phyloP scores from a whole-genome alignment of 2,329 filamentous ascomycete genomes.

The Fusarium coicis region DNA sequence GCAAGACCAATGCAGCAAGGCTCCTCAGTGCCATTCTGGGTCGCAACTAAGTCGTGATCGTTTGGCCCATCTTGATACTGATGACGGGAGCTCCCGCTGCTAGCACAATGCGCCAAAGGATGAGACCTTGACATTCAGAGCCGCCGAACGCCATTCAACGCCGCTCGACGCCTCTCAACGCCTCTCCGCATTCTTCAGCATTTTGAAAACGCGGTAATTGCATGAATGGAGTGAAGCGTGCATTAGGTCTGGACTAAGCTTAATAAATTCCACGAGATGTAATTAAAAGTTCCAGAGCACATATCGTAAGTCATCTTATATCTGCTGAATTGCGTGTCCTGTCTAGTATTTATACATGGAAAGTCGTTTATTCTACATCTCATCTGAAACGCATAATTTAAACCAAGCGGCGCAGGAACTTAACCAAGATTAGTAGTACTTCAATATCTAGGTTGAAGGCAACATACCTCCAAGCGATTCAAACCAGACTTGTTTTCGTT shows the following conservation, averaged over 20 bases:
- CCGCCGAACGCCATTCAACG: too few relatives aligned
- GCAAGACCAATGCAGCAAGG: accelerated
- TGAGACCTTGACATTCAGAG: too few relatives aligned
- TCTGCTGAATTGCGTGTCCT: accelerated
- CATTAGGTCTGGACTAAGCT: too few relatives aligned
- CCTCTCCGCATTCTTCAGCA: too few relatives aligned
- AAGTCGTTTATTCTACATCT: not conserved
- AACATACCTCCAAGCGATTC: not conserved
- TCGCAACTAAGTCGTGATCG: accelerated
- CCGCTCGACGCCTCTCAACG: too few relatives aligned
- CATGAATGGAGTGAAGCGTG: too few relatives aligned
- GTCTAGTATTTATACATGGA: not conserved
- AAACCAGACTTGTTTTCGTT: not conserved
- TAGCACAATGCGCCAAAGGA: not conserved
- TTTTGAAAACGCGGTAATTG: too few relatives aligned
- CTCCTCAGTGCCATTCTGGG: accelerated
- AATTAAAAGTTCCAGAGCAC: not conserved
- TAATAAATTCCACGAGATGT: not conserved
- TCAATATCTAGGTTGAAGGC: not conserved
- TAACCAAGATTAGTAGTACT: not conserved
- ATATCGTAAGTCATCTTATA: not conserved
- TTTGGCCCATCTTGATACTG: not conserved
- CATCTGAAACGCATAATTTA: not conserved
- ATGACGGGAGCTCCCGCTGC: not conserved
- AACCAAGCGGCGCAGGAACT: not conserved